phyloP scores from a whole-genome alignment of 805 yeast genomes.

The Zygosaccharomyces lentus region DNA sequence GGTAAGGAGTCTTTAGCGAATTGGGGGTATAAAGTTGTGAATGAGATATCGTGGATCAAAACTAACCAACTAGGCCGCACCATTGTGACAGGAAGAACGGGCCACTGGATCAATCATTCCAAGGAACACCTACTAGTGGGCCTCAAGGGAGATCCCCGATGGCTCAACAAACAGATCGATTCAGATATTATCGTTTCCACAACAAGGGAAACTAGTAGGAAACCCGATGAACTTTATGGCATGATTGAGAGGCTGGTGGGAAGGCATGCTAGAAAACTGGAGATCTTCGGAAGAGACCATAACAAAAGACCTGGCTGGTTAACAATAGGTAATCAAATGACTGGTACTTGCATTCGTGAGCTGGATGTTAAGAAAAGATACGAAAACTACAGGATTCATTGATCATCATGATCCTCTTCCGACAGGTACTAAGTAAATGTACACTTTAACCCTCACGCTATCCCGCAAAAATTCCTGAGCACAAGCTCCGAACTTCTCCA shows the following conservation, averaged over 20 bases:
- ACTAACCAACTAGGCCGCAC: conserved; percentile 84
- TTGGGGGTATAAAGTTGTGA: conserved; percentile 80
- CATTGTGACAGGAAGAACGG: conserved; percentile 92
- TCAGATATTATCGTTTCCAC: conserved; percentile 74
- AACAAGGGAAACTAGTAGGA: conserved; percentile 83
- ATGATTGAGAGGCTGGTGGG: conserved; percentile 85
- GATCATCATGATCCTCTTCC: background rate
- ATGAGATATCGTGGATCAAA: conserved; percentile 88
- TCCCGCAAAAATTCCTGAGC: no score
- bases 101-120: conserved; percentile 95
- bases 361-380: conserved; percentile 48
- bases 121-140: conserved; percentile 89
- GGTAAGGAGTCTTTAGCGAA: conserved; percentile 70
- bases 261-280: conserved; percentile 67
- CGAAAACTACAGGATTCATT: conserved; percentile 17
- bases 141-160: conserved; percentile 69
- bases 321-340: conserved; percentile 76
- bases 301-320: conserved; percentile 90
- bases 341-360: conserved; percentile 56
- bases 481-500: no score
- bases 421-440: no score
- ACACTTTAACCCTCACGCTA: no score
- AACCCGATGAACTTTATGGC: conserved; percentile 87
- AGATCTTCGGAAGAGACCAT: conserved; percentile 84
- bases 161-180: conserved; percentile 67